A percentile compares a stretch with the other conserved stretches of the same genome.
phyloP scores from a whole-genome alignment of 352 stramenopile genomes.

The Phytophthora pluvialis region DNA sequence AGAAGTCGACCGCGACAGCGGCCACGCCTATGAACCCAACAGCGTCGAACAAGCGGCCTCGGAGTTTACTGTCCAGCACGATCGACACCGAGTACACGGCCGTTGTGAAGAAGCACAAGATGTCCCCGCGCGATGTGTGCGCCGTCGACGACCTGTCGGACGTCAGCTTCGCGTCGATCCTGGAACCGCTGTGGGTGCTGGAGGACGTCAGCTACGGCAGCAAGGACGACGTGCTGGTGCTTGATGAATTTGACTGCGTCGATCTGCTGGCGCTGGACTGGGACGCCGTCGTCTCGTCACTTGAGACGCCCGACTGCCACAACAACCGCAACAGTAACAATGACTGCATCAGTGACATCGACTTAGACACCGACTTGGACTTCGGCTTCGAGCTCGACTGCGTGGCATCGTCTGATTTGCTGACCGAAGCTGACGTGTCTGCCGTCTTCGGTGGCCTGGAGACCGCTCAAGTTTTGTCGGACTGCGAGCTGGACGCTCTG shows the following conservation, averaged over 20 bases:
- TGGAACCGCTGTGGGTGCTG: slow-evolving; percentile 12
- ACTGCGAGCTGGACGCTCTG: slow-evolving; percentile 21
- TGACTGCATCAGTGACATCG: neutral
- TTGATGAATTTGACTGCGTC: slow-evolving; percentile 17
- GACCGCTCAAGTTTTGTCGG: neutral
- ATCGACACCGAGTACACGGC: neutral
- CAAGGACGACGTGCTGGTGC: slow-evolving; percentile 11
- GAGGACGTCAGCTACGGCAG: neutral
- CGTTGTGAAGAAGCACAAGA: slow-evolving; percentile 21
- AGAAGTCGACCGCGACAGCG: neutral
- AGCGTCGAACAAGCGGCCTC: slow-evolving; percentile 15
- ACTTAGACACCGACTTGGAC: neutral
- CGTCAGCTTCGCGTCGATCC: neutral
- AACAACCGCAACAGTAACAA: neutral
- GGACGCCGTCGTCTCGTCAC: slow-evolving; percentile 3
- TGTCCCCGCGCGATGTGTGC: slow-evolving; percentile 24
- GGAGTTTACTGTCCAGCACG: neutral
- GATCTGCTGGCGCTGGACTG: slow-evolving; percentile 30
- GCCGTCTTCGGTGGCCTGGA: slow-evolving; percentile 9
- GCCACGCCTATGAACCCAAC: neutral
- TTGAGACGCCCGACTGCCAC: neutral
- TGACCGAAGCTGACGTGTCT: slow-evolving; percentile 19
- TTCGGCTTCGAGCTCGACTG: neutral
- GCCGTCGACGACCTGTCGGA: slow-evolving; percentile 7
- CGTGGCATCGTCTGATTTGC: neutral